Evolutionary conservation across 768 basidiomycete species (phyloP), one percentile per base, ranked within the genome.

Genomic region (Russula compacta): DNA sequence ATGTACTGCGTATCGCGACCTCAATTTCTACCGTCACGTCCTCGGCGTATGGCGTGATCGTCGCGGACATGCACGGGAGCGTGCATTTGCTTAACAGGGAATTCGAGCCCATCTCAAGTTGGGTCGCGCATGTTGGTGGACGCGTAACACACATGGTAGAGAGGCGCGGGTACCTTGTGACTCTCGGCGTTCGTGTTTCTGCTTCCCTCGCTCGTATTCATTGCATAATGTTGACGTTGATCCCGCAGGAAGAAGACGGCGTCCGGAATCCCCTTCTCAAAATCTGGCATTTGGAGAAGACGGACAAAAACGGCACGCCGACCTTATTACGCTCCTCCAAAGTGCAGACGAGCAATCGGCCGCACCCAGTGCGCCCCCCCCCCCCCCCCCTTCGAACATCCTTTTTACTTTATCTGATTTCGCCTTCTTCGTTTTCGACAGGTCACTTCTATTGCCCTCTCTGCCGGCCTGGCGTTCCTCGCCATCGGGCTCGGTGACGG

Each of bases 401-500:
- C 44, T 17, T 19, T 42, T 43, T 53, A 42, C 29, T 43, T 17
- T 48, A 46, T 2, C 35, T 7, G 17, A 47, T 48, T 38, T 29
- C 24, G 24, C 24, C 12, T 35, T 47, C 21, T 47, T 21, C 11
- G n/a, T n/a, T 12, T 29, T 52, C 52, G 89, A 83, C 21, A 65
- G 62, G 63, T 64, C 21, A 57, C 91, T 2, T 82, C 87, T 1
- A 76, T 97, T 44, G 90, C 94, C 0, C 75, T 94, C 21, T 89
- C 95, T 0, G 74, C 83, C 6, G 80, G 81, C 17, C 78, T 97
- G 4, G 83, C 89, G 0, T 90, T 94, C 71, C 83, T 99, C 29
- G 87, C 95, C 6, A 82, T 98, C 43, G 97, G 95, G 14, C 81
- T 98, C n/a, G 93, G 86, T 6, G 95, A 98, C 69, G 97, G 97